Evolutionary conservation across 169 alveolate genomes (phyloP).

Genomic region (Plasmodium vivax): DNA sequence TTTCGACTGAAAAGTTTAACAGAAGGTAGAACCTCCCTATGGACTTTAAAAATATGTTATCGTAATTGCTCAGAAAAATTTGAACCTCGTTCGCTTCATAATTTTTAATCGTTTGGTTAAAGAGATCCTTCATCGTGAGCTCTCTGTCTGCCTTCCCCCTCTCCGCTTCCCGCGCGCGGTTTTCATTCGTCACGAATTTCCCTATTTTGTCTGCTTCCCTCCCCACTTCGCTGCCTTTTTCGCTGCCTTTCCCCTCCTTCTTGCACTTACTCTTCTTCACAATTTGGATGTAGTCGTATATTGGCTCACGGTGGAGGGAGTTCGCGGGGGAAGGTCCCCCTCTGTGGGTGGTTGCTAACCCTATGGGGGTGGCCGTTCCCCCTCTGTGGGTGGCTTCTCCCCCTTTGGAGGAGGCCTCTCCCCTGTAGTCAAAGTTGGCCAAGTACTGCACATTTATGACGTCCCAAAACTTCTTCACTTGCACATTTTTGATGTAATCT

Average conservation of each 20-base stretch:
- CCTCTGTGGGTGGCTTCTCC: not conserved
- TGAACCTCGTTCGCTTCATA: constrained; percentile 25
- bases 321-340: not conserved
- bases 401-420: not conserved
- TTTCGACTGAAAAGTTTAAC: constrained; percentile 42
- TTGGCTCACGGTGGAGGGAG: constrained; percentile 8
- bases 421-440: constrained; percentile 45
- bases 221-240: constrained; percentile 16
- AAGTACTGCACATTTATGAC: constrained; percentile 23
- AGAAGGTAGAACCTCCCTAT: constrained; percentile 50
- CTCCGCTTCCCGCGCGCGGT: not conserved
- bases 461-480: constrained; percentile 63
- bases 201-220: not conserved
- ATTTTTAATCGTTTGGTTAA: constrained; percentile 35
- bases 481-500: constrained; percentile 64
- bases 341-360: not conserved
- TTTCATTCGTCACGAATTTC: not conserved
- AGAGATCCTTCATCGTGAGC: constrained; percentile 26
- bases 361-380: not conserved
- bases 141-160: constrained; percentile 25
- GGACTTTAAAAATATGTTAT: constrained; percentile 48
- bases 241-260: constrained; percentile 15
- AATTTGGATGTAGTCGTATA: constrained; percentile 66
- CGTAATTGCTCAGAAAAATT: constrained; percentile 52
- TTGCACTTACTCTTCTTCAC: constrained; percentile 11